Base-by-base conservation (phyloP, 139 green algal species). In the Picocystis salinarum region DNA sequence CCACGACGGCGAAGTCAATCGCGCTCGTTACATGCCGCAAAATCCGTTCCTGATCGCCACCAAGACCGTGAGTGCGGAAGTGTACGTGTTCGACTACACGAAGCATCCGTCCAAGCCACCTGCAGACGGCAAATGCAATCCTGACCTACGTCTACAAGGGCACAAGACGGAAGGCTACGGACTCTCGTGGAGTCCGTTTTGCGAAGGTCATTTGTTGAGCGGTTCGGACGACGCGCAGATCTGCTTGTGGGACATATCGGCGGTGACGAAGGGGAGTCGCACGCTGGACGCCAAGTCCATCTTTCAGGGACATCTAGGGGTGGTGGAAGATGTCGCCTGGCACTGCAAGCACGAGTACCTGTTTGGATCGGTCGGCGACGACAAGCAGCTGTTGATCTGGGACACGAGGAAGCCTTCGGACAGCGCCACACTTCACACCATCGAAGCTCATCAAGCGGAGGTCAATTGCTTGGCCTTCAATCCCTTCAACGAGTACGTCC, bases 381-480 rank as follows among this genome's bases (percentile, higher is more conserved):
- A 98, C 65, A 80, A 90, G 53, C 66, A 85, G 57, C 66, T 95
- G 17, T 76, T 94, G 28, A 46, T 98, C 9, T 98, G 89, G 89
- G 89, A 98, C 60, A 79, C 75, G 26, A 66, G 83, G 23, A 71
- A 69, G 29, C 59, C 70, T 1, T 64, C 5, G 9, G 41, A 49
- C 17, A 7, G 10, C 10, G 22, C 41, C 13, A 23, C 23, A 26
- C 41, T 29, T 17, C n/a, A n/a, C n/a, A n/a, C n/a, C n/a, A n/a
- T n/a, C n/a, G n/a, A n/a, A n/a, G n/a, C n/a, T n/a, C n/a, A n/a
- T n/a, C 41, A 49, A 26, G 10, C 12, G 19, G 20, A 52, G 64
- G 77, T 98, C 40, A 98, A 98, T 69, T 96, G 85, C 65, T 61
- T 98, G 28, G 70, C 79, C 1, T 98, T 98, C 76, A 98, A 95